Evolutionary conservation across 306 rosid species (phyloP), one percentile per base, ranked within the genome.

Genomic region (Sophora flavescens): DNA sequence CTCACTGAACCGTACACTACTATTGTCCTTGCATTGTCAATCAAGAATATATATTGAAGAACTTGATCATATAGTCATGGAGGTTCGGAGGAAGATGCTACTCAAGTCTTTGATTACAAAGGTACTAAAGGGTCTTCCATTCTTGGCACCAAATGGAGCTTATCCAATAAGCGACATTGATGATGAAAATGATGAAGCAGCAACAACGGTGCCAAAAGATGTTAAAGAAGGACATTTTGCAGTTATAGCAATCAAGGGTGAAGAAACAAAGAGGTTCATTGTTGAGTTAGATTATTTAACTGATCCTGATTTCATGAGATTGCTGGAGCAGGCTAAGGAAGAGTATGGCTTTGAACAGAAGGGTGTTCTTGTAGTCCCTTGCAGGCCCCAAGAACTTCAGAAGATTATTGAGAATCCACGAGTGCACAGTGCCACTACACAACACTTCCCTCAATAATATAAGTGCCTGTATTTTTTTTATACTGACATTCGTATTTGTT

Each of bases 321-420:
- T 90, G 16, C 80, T 89, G 16, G 92, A 89, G 58, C 60, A 67
- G 56, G 95, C 95, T 2, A 57, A 65, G 77, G 93, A 89, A 77
- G 95, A 91, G 63, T 93, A 70, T 83, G 94, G 97, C 0, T 89
- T 84, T 79, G 32, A 22, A 48, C 96, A 93, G 22, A 84, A 85
- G 60, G 97, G 97, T 82, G 89, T 89, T 70, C 87, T 93, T 61
- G 82, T 70, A 4, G 53, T 92, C 2, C 96, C 96, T 5, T 92
- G 93, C 76, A 69, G 15, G 1, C 93, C 93, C 4, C 86, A 80
- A 42, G 87, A 87, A 57, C 80, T 92, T 66, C 87, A 76, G 47
- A 86, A 80, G 45, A 88, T 92, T 64, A 62, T 92, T 16, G 80
- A 85, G 17, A 77, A 72, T 65, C 64, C 68, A 41, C 65, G 59